Base-by-base conservation (phyloP, 306 rosid species). In the Acacia acuminata region DNA sequence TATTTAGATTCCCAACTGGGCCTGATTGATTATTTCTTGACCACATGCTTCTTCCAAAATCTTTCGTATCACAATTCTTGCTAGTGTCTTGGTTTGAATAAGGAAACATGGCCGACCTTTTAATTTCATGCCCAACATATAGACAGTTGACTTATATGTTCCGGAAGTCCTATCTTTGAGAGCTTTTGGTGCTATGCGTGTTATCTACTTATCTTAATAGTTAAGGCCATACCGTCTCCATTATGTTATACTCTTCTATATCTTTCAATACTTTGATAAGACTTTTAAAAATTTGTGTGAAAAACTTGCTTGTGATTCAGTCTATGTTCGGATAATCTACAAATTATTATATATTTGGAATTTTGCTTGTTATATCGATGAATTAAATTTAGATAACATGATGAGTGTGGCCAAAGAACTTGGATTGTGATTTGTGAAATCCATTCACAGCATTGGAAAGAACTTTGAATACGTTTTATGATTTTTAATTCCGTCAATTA, bases 171-270 rank as follows among this genome's bases (percentile, higher is more conserved):
- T 38, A 50, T 4, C 22, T 65, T 64, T 14, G 48, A 56, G 53
- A 48, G 51, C 60, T 84, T 69, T 75, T 22, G 69, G 65, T 81
- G 69, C 82, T 78, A 43, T 45, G 16, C 19, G 40, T 63, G 61
- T 44, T 51, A 45, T 38, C 42, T 6, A 38, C 42, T 38, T 38
- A 38, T 22, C 34, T 68, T 20, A 19, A 7, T 10, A 44, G 47
- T 81, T 15, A 8, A 67, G 79, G 74, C 65, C 44, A 22, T 34
- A 12, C 48, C 60, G 13, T 60, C 30, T 27, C 32, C 47, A 19
- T 53, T 71, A 24, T 63, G 79, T 75, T 71, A 48, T 73, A 55
- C 40, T 67, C 77, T 17, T 66, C 66, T 24, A 48, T 27, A 12
- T 48, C 34, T 50, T 32, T 61, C 79, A 75, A 43, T 81, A 12